These are phyloP conservation scores for Mayamaea pseudoterrestris DNA, from an alignment of 108 stramenopile species.

Conservation along the genomic window DNA sequence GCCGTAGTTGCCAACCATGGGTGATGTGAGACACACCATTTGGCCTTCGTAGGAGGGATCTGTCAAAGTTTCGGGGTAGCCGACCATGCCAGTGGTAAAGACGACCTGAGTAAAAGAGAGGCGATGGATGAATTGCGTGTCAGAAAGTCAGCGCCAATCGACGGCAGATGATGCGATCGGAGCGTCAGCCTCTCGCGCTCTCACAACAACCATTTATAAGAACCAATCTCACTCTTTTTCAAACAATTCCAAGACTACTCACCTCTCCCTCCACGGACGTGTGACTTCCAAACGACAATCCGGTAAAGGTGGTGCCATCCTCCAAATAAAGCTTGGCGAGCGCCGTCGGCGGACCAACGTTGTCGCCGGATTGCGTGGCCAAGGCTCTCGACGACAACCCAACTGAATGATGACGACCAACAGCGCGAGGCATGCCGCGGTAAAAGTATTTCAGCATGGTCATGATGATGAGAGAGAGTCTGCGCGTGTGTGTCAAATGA, in stretches of 20 bases:
- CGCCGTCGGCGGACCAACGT: slow-evolving; percentile 50
- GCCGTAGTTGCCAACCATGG: slow-evolving; percentile 99
- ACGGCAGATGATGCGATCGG: background rate
- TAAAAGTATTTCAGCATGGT: too few relatives aligned
- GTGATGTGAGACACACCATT: slow-evolving; percentile 85
- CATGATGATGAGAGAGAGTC: too few relatives aligned
- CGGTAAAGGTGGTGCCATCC: slow-evolving; percentile 65
- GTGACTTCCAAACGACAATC: slow-evolving; percentile 65
- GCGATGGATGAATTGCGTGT: background rate
- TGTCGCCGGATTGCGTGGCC: too few relatives aligned
- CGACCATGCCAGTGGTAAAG: slow-evolving; percentile 99
- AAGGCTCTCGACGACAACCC: too few relatives aligned
- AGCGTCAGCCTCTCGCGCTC: background rate
- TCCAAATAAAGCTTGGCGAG: slow-evolving; percentile 70
- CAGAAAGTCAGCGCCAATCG: background rate
- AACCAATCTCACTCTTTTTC: background rate
- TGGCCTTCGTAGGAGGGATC: slow-evolving; percentile 98
- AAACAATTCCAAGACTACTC: too few relatives aligned
- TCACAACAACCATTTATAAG: background rate
- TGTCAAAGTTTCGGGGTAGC: slow-evolving; percentile 96
- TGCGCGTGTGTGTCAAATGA: too few relatives aligned
- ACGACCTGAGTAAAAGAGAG: slow-evolving; percentile 68
- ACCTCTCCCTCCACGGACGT: slow-evolving; percentile 77
- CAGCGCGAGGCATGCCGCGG: too few relatives aligned
- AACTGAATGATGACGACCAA: too few relatives aligned